Evolutionary conservation across 805 yeast genomes (phyloP), one percentile per base, ranked within the genome.

Genomic region (Candida loeiensis): DNA sequence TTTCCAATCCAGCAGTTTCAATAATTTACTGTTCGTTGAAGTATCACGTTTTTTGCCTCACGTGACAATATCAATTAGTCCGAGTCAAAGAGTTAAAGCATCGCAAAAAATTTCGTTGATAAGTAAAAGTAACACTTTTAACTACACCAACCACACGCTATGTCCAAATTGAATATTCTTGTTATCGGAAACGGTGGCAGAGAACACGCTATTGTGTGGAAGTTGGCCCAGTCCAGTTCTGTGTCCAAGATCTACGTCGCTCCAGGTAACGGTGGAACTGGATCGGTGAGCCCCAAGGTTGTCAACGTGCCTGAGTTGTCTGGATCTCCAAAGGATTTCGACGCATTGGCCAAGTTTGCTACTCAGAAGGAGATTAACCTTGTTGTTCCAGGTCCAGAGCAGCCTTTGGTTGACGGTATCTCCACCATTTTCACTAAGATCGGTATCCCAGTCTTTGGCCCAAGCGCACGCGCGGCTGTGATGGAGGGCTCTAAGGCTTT

Each of bases 341-440:
- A 73, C 1, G 64, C 68, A 22, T 73, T 93, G 45, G 86, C 80
- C 41, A 67, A 79, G 43, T 90, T 90, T 63, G 96, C 97, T 4
- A 58, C 71, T 12, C 76, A 76, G 20, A 69, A 90, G 40, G 53
- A 75, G 4, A 74, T 93, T 39, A 75, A 71, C 37, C 70, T 93
- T 41, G 98, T 88, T 4, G 73, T 93, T 32, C 98, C 99, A 26
- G 99, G 99, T 24, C 99, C 99, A n/a, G 99, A 93, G 66, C 96
- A 89, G 66, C 98, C 99, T 26, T 73, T 95, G 46, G 97, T 95
- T 22, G 97, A 93, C 55, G 99, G 99, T 37, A 80, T 93, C 45
- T 62, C 90, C 19, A 62, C 81, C 13, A 69, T 69, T 39, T 89
- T 93, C 72, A 68, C 77, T 46, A 79, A 77, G 43, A 84, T 83